Evolutionary conservation across 345 rosid genomes (phyloP), one percentile per base, ranked within the genome.

Genomic region (Passiflora organensis): DNA sequence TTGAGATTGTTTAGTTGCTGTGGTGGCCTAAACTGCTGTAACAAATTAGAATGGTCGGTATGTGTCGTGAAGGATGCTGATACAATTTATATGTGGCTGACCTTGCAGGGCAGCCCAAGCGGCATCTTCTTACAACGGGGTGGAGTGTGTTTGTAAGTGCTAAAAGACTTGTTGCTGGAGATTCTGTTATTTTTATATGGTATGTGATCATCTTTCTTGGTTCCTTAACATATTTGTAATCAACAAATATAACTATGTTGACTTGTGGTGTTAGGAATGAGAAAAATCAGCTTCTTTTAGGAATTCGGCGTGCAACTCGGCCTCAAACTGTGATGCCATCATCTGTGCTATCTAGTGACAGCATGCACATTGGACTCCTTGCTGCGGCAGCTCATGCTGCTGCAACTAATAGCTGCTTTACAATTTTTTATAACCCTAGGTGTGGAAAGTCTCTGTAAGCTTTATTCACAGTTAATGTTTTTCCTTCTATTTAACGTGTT

Each of bases 381-480:
- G 81, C 78, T 47, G 81, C 78, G 24, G 81, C 78, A 34, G 81
- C 81, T 39, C 81, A 77, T 59, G 81, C 81, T 22, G 78, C 78
- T 17, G 78, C 71, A 28, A 77, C 75, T 42, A 77, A 77, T 65
- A 77, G 81, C 60, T 67, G 75, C 20, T 77, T 77, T 54, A 77
- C 78, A 23, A 56, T 77, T 23, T 77, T 69, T 55, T 77, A 58
- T 36, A 77, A 77, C 43, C 78, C 81, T 48, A 77, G 78, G 81
- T 69, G 58, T 42, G 15, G 34, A 23, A 13, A n/a, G 10, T 55
- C 23, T 15, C 15, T 43, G 23, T 36, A 16, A 21, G 48, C 23
- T 41, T n/a, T 60, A 43, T 46, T 52, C 13, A 13, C 1, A 18
- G 14, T 19, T 53, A 19, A 6, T 28, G 13, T 21, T 51, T 38